Base-by-base conservation (phyloP, 495 filamentous ascomycete species). In the Penicillium diatomitis region DNA sequence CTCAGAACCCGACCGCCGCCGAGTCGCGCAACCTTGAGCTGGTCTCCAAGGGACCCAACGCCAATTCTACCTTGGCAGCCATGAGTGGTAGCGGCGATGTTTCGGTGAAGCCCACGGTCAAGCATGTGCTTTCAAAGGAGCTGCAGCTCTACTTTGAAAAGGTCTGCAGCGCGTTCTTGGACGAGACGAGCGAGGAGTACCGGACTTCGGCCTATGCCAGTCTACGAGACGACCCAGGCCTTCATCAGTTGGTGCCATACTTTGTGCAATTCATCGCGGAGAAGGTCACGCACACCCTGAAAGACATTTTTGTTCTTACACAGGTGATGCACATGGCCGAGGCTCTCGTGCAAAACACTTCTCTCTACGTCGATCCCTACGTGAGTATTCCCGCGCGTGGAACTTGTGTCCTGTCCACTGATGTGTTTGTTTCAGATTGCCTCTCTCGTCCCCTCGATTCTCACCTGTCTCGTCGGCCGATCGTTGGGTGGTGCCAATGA, bases 71-170 rank as follows among this genome's bases (percentile, higher is more conserved):
- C 47, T 72, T 94, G 41, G 83, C 88, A 6, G 88, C 89, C 27
- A 80, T 92, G 56, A 85, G 85, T 41, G 88, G 88, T 32, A 82
- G 79, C 47, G 88, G 94, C 46, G 88, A 89, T 57, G 77, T 89
- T 33, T 70, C 83, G 41, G 83, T 95, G 61, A 87, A 90, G 54
- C 92, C 92, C 2, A 73, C 87, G 3, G 92, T 98, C 38, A 97
- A 96, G 65, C 94, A 97, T 57, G 80, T 96, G 49, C 75, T 98
- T 36, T 95, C 88, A 48, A 92, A 95, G 62, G 92, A 98, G 63
- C 79, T 96, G 3, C 86, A 91, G 56, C 78, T 96, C n/a, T 97
- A 96, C 75, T 98, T 96, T 51, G 87, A 95, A 57, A 95, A 91
- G 57, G 84, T 97, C 36, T 88, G 86, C 67, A 76, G 74, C 51